Evolutionary conservation across 2,329 filamentous ascomycete species (phyloP), one percentile per base, ranked within the genome.

Genomic region (Monosporascus sp.): DNA sequence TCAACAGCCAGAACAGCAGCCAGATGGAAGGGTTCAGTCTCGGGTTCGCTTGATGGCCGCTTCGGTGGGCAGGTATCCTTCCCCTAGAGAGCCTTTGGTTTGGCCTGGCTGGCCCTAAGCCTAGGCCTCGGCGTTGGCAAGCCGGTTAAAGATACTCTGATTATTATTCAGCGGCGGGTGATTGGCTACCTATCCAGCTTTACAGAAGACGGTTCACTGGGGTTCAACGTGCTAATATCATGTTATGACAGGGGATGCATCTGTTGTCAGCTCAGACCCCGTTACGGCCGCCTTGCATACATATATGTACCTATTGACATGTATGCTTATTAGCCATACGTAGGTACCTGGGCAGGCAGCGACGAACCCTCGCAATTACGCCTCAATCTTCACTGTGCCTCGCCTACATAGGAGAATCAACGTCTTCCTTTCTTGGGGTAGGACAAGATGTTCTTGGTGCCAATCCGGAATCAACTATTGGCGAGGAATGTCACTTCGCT

Each of bases 101-200:
- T 5, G 6, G 8, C 9, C 22, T 27, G 37, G 37, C 11, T 35
- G 49, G 37, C 37, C 31, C 17, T 44, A 20, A 14, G 24, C 31
- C n/a, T 24, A 22, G 43, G 19, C 41, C 47, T 55, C 57, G 58
- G 52, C 35, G 51, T 61, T 55, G 59, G 58, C 56, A 45, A 48
- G 47, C 57, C 56, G 59, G 56, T 41, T 63, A 55, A 63, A 38
- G 51, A 57, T 47, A 27, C 56, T 52, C 52, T 43, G 59, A 63
- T 63, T 63, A 63, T 60, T 49, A 63, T 63, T 63, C 43, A 52
- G 53, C n/a, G 19, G 5, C 5, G 27, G 49, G 3, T 53, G 19
- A 63, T 63, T 63, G 60, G 60, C 48, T 50, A 53, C 43, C 19
- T 31, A n/a, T 17, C 7, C 24, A 46, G 26, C 22, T 26, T 26